Conservation (phyloP, 805 yeast genomes). For the Saturnispora mendoncae region DNA sequence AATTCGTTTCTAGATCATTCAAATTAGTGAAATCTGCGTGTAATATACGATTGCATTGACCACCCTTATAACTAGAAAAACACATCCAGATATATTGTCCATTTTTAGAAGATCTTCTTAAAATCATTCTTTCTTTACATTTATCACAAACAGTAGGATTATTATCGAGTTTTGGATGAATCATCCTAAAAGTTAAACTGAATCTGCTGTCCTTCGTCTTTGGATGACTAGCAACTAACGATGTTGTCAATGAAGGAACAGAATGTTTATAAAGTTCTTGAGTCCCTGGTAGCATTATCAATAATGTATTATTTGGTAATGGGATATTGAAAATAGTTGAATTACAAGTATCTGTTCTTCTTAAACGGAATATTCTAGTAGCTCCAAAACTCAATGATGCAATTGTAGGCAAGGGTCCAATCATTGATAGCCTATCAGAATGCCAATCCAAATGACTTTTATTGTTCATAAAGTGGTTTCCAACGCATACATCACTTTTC, state of each 20-base stretch:
- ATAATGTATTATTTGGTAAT: constrained; percentile 60
- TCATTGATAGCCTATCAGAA: constrained; percentile 60
- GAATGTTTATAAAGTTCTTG: constrained; percentile 70
- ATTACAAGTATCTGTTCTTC: constrained; percentile 30
- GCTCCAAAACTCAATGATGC: constrained; percentile 65
- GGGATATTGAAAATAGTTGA: constrained; percentile 39
- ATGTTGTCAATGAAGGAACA: constrained; percentile 38
- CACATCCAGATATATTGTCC: constrained; percentile 68
- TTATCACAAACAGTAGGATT: constrained; percentile 36
- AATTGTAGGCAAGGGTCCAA: constrained; percentile 65
- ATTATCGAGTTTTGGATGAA: constrained; percentile 30
- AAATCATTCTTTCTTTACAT: constrained; percentile 37
- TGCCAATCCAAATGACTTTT: constrained; percentile 60
- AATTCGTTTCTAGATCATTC: constrained; percentile 13
- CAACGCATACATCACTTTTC: constrained; percentile 46
- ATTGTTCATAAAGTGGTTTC: constrained; percentile 45
- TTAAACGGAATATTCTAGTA: constrained; percentile 55
- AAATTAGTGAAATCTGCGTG: constrained; percentile 40
- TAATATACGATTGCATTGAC: constrained; percentile 40
- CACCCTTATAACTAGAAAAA: constrained; percentile 33
- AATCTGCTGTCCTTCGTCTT: constrained; percentile 44
- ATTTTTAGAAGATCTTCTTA: constrained; percentile 44
- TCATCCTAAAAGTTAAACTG: constrained; percentile 59
- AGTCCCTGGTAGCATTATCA: constrained; percentile 71
- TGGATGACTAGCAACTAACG: constrained; percentile 34